Conservation (phyloP, 805 yeast species). For the Suhomyces tanzawaensis region DNA sequence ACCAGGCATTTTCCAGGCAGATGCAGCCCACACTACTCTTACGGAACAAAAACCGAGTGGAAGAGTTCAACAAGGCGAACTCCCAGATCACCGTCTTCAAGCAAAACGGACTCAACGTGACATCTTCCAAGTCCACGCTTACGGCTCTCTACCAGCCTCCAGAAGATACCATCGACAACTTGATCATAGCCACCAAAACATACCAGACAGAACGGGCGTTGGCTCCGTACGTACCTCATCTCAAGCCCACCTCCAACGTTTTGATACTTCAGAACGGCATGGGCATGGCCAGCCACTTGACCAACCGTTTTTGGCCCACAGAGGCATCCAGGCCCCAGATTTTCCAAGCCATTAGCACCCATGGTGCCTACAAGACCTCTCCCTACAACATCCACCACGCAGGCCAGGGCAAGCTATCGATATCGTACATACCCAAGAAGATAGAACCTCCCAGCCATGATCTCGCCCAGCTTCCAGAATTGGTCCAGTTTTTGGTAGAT, state of each 20-base stretch:
- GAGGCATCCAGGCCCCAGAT: constrained; percentile 49
- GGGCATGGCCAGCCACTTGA: constrained; percentile 61
- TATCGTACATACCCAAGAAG: constrained; percentile 53
- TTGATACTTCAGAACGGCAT: constrained; percentile 82
- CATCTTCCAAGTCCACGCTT: constrained; percentile 14
- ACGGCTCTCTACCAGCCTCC: constrained; percentile 25
- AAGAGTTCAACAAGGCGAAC: constrained; percentile 39
- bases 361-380: constrained; percentile 65
- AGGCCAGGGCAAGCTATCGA: constrained; percentile 63
- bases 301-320: constrained; percentile 53
- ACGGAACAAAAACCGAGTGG: constrained; percentile 40
- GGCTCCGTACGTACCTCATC: constrained; percentile 46
- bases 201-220: constrained; percentile 69
- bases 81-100: constrained; percentile 33
- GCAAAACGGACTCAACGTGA: constrained; percentile 18
- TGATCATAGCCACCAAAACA: constrained; percentile 79
- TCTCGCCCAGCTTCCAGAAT: constrained; percentile 13
- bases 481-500: constrained; percentile 21
- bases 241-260: constrained; percentile 52
- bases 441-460: neutral
- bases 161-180: constrained; percentile 41
- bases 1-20: constrained; percentile 38
- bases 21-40: constrained; percentile 36
- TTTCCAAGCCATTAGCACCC: constrained; percentile 75
- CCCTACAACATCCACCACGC: constrained; percentile 50